Evolutionary conservation across 1,284 basidiomycete genomes (phyloP).

Genomic region (Leccinum angustisporum): DNA sequence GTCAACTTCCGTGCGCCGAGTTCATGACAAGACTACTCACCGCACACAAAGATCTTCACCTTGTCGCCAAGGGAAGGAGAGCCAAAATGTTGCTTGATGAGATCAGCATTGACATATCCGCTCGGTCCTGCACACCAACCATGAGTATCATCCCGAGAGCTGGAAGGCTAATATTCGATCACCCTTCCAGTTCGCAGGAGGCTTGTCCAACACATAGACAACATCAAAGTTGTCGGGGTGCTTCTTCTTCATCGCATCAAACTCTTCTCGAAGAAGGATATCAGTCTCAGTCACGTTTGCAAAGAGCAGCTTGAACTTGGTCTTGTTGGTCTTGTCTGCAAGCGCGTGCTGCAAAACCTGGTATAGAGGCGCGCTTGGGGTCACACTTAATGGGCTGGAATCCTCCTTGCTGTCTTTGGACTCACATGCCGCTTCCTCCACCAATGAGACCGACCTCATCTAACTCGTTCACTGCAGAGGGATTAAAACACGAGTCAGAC

Average conservation of each 20-base stretch:
- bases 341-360: conserved; percentile 78
- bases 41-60: conserved; percentile 89
- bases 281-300: conserved; percentile 90
- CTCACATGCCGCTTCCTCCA: conserved; percentile 85
- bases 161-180: conserved; percentile 8
- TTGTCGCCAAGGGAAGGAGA: conserved; percentile 72
- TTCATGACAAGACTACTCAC: conserved; percentile 38
- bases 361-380: conserved; percentile 67
- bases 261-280: conserved; percentile 83
- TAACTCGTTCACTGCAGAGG: conserved; percentile 69
- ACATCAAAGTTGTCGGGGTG: conserved; percentile 76
- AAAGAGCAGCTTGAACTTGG: conserved; percentile 92
- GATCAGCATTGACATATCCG: conserved; percentile 72
- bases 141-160: conserved; percentile 16
- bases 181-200: conserved; percentile 72
- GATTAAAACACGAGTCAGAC: not conserved
- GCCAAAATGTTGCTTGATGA: conserved; percentile 74
- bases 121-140: conserved; percentile 44
- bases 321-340: conserved; percentile 77
- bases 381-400: conserved; percentile 16
- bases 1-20: conserved; percentile 1
- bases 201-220: conserved; percentile 86
- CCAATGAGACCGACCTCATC: conserved; percentile 88
- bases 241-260: conserved; percentile 73
- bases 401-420: conserved; percentile 7